Evolutionary conservation across 371 early-diverging fungal species (phyloP).

Genomic region (Globomyces sp.): DNA sequence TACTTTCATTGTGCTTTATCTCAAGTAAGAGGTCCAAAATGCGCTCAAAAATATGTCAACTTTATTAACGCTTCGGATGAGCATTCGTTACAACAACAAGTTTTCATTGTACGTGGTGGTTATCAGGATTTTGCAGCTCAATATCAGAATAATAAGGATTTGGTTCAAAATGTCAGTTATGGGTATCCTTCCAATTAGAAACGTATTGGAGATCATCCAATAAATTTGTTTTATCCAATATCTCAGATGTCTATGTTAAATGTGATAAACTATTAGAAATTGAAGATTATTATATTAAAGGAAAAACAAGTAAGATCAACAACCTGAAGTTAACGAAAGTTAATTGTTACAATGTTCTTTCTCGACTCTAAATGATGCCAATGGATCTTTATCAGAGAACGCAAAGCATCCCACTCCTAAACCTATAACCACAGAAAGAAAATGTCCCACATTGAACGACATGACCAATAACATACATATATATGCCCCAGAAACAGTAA

Average conservation of each 20-base stretch:
- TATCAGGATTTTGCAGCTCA: neutral
- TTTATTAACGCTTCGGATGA: neutral
- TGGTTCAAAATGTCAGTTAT: conserved; percentile 8
- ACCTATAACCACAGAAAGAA: conserved; percentile 62
- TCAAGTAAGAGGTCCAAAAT: conserved; percentile 9
- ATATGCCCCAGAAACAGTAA: conserved; percentile 57
- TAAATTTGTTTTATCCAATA: too few species aligned
- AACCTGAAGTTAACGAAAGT: too few species aligned
- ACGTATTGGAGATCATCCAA: too few species aligned
- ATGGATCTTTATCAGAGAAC: neutral
- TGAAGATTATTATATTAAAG: too few species aligned
- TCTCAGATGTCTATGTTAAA: too few species aligned
- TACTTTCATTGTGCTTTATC: conserved; percentile 7
- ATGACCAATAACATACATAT: conserved; percentile 78
- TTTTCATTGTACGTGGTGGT: conserved; percentile 1
- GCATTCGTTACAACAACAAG: conserved; percentile 1
- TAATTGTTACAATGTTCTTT: neutral
- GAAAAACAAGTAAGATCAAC: too few species aligned
- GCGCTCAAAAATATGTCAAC: conserved; percentile 8
- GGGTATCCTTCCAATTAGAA: neutral
- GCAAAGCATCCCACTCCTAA: conserved; percentile 64
- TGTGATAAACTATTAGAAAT: too few species aligned
- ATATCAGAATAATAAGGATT: neutral
- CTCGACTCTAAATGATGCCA: neutral
- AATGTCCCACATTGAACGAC: conserved; percentile 75